These are phyloP conservation scores for Friedmanniomyces simplex DNA, from an alignment of 495 filamentous ascomycete species.

Conservation along the genomic window DNA sequence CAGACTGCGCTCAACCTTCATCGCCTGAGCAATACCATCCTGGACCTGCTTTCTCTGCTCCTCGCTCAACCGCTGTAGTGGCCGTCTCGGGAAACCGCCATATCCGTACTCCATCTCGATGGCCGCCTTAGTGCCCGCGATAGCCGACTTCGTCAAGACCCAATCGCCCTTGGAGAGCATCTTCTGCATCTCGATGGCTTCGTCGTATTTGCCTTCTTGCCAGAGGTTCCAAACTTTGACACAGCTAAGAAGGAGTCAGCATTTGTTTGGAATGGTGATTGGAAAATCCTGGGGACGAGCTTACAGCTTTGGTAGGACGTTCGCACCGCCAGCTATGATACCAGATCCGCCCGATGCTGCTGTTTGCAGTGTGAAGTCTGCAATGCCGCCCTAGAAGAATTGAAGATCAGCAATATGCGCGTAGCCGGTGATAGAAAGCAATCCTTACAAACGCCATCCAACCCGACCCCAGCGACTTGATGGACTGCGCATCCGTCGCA, in stretches of 20 bases:
- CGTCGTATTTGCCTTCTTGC: slow-evolving; percentile 57
- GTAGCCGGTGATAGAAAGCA: neutral
- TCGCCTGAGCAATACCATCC: slow-evolving; percentile 55
- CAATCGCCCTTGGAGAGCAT: slow-evolving; percentile 67
- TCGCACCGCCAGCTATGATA: slow-evolving; percentile 79
- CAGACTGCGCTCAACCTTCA: slow-evolving; percentile 51
- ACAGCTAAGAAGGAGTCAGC: slow-evolving; percentile 23
- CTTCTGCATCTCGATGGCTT: slow-evolving; percentile 65
- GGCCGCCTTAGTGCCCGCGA: slow-evolving; percentile 76
- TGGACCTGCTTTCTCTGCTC: slow-evolving; percentile 46
- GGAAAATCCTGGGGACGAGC: neutral
- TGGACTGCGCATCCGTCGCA: slow-evolving; percentile 63
- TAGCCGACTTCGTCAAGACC: slow-evolving; percentile 76
- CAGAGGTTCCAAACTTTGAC: slow-evolving; percentile 76
- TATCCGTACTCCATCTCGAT: slow-evolving; percentile 80
- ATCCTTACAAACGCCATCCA: slow-evolving; percentile 62
- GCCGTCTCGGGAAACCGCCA: slow-evolving; percentile 65
- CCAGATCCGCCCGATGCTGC: slow-evolving; percentile 68
- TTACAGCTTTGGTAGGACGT: slow-evolving; percentile 69
- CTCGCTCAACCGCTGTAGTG: slow-evolving; percentile 53
- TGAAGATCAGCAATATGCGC: neutral
- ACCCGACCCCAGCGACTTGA: slow-evolving; percentile 49
- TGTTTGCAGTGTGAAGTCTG: slow-evolving; percentile 79
- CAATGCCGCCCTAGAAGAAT: slow-evolving; percentile 53
- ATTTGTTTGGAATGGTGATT: neutral